phyloP scores from a whole-genome alignment of 108 stramenopile genomes.

The Cafeteria roenbergensis region DNA sequence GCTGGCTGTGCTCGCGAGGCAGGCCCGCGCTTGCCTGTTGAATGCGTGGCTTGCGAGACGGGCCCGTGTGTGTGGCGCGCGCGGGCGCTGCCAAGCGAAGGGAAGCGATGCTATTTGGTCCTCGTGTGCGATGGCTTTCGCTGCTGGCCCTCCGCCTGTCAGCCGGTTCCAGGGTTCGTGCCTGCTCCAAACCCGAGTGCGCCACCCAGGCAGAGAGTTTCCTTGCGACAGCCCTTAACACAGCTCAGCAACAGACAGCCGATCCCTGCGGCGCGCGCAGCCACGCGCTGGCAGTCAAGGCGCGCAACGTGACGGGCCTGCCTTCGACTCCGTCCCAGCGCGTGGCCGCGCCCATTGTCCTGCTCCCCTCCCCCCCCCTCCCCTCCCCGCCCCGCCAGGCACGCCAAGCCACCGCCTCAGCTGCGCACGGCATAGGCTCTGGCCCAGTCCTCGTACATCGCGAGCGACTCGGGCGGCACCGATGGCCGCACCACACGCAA shows the following conservation, averaged over 20 bases:
- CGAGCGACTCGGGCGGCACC: not conserved
- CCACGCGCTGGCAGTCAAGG: not conserved
- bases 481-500: not conserved
- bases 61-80: too few relatives aligned
- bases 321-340: too few relatives aligned
- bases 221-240: not conserved
- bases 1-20: too few relatives aligned
- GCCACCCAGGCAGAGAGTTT: not conserved
- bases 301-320: too few relatives aligned
- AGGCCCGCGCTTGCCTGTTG: too few relatives aligned
- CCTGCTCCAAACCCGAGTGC: not conserved
- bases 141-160: not conserved
- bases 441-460: not conserved
- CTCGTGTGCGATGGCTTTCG: too few relatives aligned
- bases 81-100: too few relatives aligned
- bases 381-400: not conserved
- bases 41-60: too few relatives aligned
- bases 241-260: not conserved
- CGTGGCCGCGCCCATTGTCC: too few relatives aligned
- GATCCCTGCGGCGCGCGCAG: not conserved
- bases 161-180: not conserved
- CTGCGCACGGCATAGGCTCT: not conserved
- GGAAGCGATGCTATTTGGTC: too few relatives aligned
- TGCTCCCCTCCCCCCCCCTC: too few relatives aligned
- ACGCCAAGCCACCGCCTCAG: not conserved